phyloP scores from a whole-genome alignment of 805 yeast genomes.

The Starmerella etchellsii region DNA sequence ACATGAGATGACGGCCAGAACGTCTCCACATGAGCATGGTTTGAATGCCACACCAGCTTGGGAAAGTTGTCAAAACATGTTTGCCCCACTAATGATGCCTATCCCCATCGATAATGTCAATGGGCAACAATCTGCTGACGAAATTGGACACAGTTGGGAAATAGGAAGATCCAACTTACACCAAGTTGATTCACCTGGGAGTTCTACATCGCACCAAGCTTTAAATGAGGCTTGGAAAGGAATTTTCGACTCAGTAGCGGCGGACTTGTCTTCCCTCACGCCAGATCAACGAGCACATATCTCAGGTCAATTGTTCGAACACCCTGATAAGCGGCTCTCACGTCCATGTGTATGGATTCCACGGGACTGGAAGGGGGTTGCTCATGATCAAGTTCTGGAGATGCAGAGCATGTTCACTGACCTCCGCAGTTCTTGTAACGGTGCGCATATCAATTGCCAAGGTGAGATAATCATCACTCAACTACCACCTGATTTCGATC shows the following conservation, averaged over 20 bases:
- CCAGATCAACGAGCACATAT: slow-evolving; percentile 21
- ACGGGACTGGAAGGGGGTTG: slow-evolving; percentile 29
- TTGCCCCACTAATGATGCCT: too few species aligned
- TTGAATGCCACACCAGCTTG: neutral
- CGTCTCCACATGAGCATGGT: too few species aligned
- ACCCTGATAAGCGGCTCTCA: slow-evolving; percentile 24
- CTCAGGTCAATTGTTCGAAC: slow-evolving; percentile 23
- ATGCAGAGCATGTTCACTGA: slow-evolving; percentile 21
- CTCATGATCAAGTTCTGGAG: slow-evolving; percentile 26
- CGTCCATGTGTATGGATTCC: slow-evolving; percentile 36
- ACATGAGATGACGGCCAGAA: too few species aligned
- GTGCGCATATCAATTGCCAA: slow-evolving; percentile 20
- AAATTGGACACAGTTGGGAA: neutral
- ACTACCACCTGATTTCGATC: slow-evolving; percentile 22
- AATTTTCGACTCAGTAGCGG: slow-evolving; percentile 22
- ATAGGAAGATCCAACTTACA: neutral
- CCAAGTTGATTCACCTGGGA: neutral
- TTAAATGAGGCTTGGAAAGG: slow-evolving; percentile 7
- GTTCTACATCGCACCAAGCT: neutral
- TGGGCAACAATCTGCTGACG: neutral
- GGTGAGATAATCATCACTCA: slow-evolving; percentile 20
- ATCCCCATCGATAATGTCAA: neutral
- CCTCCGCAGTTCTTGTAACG: slow-evolving; percentile 23
- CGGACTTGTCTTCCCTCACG: slow-evolving; percentile 20
- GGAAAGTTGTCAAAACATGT: neutral